Evolutionary conservation across 1,139 yeast genomes (phyloP), one percentile per base, ranked within the genome.

Genomic region (Geotrichum restrictum): DNA sequence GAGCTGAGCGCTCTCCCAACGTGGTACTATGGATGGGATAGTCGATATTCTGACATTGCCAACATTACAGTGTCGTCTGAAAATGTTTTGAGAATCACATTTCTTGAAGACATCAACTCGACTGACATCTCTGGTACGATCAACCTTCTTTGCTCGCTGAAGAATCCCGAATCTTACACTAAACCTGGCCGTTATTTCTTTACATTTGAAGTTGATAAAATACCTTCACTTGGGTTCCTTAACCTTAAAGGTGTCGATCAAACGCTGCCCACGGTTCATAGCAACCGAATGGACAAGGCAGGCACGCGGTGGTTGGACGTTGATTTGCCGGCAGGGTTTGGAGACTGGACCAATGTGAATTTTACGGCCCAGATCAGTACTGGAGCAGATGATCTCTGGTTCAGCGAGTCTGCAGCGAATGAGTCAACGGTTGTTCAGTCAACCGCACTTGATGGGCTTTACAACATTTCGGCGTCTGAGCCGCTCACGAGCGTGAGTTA

Each of bases 71-170:
- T 41, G 19, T 24, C 46, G 6, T 36, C 37, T 6, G 27, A 47
- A 2, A 51, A 51, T 31, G 33, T 51, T n/a, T 32, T 51, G 18
- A 49, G 45, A 6, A 27, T 45, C 2, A 49, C 45, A 4, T 48
- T 46, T 13, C 31, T 46, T 18, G 39, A 51, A 46, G 45, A 46
- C 19, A 37, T 48, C 24, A 18, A 47, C 8, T 29, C 41, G 21
- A 29, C 14, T 16, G 29, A 42, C 38, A 18, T 47, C 14, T 18
- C 39, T 7, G 50, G 51, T 1, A 34, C 40, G 11, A 19, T 51
- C 18, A 16, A 16, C 10, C 32, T 51, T 8, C 33, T 37, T 11
- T 45, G 45, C 16, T 42, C 36, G 21, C 39, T 51, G 4, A 38
- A 29, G 18, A 24, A 46, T n/a, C 48, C 49, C 11, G 37, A 46